Evolutionary conservation across 2,329 filamentous ascomycete genomes (phyloP).

Genomic region (Botryotinia calthae): DNA sequence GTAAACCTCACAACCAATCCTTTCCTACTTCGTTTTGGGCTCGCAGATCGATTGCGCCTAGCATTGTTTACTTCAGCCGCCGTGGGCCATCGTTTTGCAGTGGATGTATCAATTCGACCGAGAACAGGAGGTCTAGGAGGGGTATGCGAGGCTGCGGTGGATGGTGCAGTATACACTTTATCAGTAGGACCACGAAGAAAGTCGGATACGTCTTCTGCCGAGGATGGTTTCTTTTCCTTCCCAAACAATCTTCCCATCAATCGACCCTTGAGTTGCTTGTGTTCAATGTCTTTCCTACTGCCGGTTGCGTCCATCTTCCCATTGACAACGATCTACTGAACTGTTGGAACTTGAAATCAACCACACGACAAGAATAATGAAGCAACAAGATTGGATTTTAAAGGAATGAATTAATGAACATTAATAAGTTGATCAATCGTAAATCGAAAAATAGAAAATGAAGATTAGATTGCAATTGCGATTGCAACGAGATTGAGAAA

Average conservation of each 20-base stretch:
- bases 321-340: conserved; percentile 6
- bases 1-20: conserved; percentile 73
- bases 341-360: neutral
- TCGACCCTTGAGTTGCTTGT: conserved; percentile 40
- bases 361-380: conserved; percentile 10
- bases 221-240: conserved; percentile 35
- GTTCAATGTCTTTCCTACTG: conserved; percentile 32
- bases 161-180: conserved; percentile 46
- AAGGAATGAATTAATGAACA: neutral
- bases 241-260: conserved; percentile 54
- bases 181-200: conserved; percentile 59
- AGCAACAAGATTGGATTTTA: neutral
- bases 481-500: conserved; percentile 1
- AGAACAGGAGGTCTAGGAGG: conserved; percentile 23
- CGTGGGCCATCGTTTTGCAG: conserved; percentile 51
- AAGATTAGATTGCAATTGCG: neutral
- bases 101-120: conserved; percentile 46
- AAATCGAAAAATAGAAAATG: neutral
- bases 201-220: conserved; percentile 52
- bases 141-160: conserved; percentile 44
- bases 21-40: conserved; percentile 53
- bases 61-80: conserved; percentile 43
- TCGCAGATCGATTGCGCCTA: conserved; percentile 34
- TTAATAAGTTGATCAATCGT: neutral
- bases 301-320: conserved; percentile 19